phyloP scores from a whole-genome alignment of 495 filamentous ascomycete species.

The Aspergillus nidulans region DNA sequence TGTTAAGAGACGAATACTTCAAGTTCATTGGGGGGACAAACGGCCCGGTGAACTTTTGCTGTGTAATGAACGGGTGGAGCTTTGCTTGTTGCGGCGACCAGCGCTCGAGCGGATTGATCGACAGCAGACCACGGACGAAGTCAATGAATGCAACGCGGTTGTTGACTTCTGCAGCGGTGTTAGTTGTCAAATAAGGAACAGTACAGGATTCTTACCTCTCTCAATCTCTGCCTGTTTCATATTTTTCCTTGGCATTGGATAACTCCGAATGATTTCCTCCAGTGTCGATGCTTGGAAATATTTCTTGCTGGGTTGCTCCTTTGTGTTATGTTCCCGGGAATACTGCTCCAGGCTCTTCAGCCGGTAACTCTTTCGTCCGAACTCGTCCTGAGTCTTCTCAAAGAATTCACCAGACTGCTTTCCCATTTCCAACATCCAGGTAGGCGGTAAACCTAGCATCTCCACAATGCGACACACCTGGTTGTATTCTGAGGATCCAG shows the following conservation, averaged over 20 bases:
- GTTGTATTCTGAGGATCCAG: slow-evolving; percentile 98
- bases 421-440: slow-evolving; percentile 99
- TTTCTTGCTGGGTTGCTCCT: slow-evolving; percentile 99
- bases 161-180: slow-evolving; percentile 74
- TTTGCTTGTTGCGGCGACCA: slow-evolving; percentile 99
- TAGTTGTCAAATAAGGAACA: slow-evolving; percentile 12
- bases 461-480: slow-evolving; percentile 96
- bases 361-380: slow-evolving; percentile 81
- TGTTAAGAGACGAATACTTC: slow-evolving; percentile 73
- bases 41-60: slow-evolving; percentile 91
- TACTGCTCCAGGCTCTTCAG: slow-evolving; percentile 98
- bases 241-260: slow-evolving; percentile 97
- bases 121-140: slow-evolving; percentile 92
- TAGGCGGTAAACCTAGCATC: slow-evolving; percentile 94
- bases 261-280: slow-evolving; percentile 94
- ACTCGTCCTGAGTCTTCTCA: slow-evolving; percentile 90
- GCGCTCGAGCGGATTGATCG: slow-evolving; percentile 91
- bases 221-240: slow-evolving; percentile 98
- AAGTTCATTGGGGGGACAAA: slow-evolving; percentile 98
- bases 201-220: slow-evolving; percentile 62
- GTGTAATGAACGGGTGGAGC: slow-evolving; percentile 97
- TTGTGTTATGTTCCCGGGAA: slow-evolving; percentile 87
- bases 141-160: slow-evolving; percentile 99
- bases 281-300: slow-evolving; percentile 93
- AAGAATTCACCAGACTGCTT: slow-evolving; percentile 98